Evolutionary conservation across 2,329 filamentous ascomycete species (phyloP).

Genomic region (Tolypocladium album): DNA sequence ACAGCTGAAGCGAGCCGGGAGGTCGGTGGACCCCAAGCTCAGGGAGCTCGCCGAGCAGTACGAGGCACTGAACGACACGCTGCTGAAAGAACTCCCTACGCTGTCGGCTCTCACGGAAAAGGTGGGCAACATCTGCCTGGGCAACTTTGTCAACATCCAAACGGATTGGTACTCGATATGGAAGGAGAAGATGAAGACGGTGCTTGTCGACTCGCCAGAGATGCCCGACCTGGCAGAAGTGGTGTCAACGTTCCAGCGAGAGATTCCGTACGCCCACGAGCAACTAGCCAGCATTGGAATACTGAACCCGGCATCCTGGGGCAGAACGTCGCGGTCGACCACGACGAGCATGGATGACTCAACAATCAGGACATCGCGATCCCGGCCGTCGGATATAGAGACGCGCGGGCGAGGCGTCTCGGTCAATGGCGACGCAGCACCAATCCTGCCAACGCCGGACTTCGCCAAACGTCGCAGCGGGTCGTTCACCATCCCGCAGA

Average conservation of each 20-base stretch:
- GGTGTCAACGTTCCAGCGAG: conserved; percentile 63
- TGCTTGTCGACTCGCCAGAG: conserved; percentile 54
- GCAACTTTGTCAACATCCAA: conserved; percentile 77
- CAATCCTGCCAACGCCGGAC: conserved; percentile 54
- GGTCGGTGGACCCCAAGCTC: conserved; percentile 80
- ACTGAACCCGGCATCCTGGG: conserved; percentile 62
- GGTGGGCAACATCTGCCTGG: conserved; percentile 72
- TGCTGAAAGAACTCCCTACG: conserved; percentile 84
- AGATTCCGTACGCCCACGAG: conserved; percentile 67
- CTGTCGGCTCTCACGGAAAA: conserved; percentile 73
- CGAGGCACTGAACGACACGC: conserved; percentile 78
- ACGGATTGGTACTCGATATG: conserved; percentile 73
- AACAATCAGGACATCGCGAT: conserved; percentile 33
- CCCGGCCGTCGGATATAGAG: conserved; percentile 36
- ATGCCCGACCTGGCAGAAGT: conserved; percentile 63
- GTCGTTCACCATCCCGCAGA: conserved; percentile 52
- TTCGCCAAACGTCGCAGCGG: conserved; percentile 56
- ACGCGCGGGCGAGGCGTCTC: conserved; percentile 49
- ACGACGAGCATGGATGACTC: conserved; percentile 43
- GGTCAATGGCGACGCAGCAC: conserved; percentile 50
- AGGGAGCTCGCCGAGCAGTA: conserved; percentile 81
- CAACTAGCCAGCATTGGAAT: conserved; percentile 62
- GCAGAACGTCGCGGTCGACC: conserved; percentile 45
- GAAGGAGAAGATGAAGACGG: conserved; percentile 69
- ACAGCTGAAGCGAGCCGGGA: conserved; percentile 65